Percentiles rank a stretch among this genome's conserved stretches.
Evolutionary conservation across 2,329 filamentous ascomycete genomes (phyloP).

Genomic region (Massarina eburnea): DNA sequence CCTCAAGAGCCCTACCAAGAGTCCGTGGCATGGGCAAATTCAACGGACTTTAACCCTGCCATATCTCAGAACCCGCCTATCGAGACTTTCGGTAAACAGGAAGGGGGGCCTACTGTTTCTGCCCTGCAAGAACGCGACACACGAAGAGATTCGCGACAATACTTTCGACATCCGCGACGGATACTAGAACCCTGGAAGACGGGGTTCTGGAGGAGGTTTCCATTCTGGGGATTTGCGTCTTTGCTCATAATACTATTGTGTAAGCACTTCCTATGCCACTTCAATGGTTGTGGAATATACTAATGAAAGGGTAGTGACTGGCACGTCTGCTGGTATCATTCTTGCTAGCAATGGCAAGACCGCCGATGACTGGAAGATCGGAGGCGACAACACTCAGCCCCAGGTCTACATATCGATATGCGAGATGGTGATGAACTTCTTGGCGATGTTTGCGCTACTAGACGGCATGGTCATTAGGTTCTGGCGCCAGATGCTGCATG

Average conservation of each 20-base stretch:
- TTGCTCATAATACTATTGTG: slow-evolving; percentile 12
- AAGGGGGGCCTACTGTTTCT: not conserved
- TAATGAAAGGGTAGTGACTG: slow-evolving; percentile 11
- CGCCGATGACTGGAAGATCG: slow-evolving; percentile 18
- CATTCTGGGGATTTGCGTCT: slow-evolving; percentile 21
- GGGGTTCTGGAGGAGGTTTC: slow-evolving; percentile 20
- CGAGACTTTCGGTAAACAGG: not conserved
- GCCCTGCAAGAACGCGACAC: not conserved
- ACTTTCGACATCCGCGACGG: slow-evolving; percentile 22
- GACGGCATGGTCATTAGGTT: slow-evolving; percentile 23
- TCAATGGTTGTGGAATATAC: not conserved
- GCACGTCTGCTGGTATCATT: slow-evolving; percentile 19
- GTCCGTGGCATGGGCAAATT: slow-evolving; percentile 12
- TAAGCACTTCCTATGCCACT: slow-evolving; percentile 7
- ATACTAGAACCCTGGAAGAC: slow-evolving; percentile 21
- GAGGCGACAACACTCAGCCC: slow-evolving; percentile 17
- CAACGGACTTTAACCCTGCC: slow-evolving; percentile 5
- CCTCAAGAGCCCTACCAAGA: slow-evolving; percentile 9
- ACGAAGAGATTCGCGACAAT: slow-evolving; percentile 6
- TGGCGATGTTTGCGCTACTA: slow-evolving; percentile 20
- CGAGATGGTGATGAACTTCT: slow-evolving; percentile 20
- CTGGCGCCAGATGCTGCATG: slow-evolving; percentile 20
- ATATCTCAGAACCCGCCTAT: not conserved
- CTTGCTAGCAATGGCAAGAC: slow-evolving; percentile 17
- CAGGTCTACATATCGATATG: slow-evolving; percentile 23